Evolutionary conservation across 805 yeast genomes (phyloP), one percentile per base, ranked within the genome.

Genomic region (Nakazawaea wickerhamii): DNA sequence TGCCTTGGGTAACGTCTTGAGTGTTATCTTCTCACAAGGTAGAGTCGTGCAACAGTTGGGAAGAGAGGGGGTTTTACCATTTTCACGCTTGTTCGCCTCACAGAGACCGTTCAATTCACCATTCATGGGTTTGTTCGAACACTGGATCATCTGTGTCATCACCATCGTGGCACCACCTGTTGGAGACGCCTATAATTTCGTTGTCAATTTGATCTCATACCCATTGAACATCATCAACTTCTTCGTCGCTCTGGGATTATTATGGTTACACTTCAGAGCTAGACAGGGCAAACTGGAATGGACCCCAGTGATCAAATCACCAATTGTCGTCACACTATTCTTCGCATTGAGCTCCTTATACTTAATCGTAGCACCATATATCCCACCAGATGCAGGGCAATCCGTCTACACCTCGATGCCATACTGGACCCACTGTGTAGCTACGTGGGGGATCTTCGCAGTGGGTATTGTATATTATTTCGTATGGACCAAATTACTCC

Each of bases 171-270:
- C 91, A 4, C 86, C 87, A 32, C 91, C 93, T 15, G 85, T 90
- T 20, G 95, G 93, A 44, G 95, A 85, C 57, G 95, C 95, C 37
- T 86, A 84, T 66, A 82, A 84, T 60, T 83, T 87, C 58, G 77
- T 86, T 51, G 59, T 84, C 60, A 85, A 87, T 62, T 70, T 87
- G 66, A 81, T 84, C 52, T 79, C 91, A 2, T 86, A 86, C 59
- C 91, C 95, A 38, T 73, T 81, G 65, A 82, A 86, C 55, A 81
- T 86, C 39, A 82, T 86, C 54, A 82, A 85, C 59, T 65, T 80
- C 23, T 67, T 70, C 34, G 78, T 86, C 30, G 79, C 84, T 14
- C 53, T 71, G 40, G 95, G 85, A 15, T 65, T 81, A 51, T 58
- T 85, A 38, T 74, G 70, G 57, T 61, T 84, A 38, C 75, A 80